Evolutionary conservation across 2,329 filamentous ascomycete genomes (phyloP).

Genomic region (Teratosphaeria viscida): DNA sequence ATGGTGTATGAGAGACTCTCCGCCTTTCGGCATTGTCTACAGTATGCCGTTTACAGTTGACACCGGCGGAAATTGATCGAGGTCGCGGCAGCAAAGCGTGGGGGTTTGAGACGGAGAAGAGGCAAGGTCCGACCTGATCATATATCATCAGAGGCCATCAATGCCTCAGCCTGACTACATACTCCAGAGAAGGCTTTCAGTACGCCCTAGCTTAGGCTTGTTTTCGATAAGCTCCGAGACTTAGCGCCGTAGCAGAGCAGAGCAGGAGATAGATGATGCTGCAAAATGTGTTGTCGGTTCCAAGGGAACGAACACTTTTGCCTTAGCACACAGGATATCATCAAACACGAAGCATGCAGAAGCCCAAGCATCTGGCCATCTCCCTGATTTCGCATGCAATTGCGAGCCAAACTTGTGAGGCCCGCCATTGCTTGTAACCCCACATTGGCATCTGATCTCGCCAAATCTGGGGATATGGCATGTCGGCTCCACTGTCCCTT

Average conservation of each 20-base stretch:
- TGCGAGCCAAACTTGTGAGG: neutral
- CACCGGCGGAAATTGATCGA: neutral
- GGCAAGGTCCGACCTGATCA: neutral
- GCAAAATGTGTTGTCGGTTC: slow-evolving; percentile 2
- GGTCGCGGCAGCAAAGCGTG: neutral
- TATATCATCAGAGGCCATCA: neutral
- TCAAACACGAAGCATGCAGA: slow-evolving; percentile 4
- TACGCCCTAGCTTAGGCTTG: slow-evolving; percentile 5
- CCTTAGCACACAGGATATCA: slow-evolving; percentile 5
- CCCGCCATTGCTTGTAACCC: neutral
- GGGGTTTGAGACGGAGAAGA: neutral
- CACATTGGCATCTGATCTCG: neutral
- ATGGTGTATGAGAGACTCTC: neutral
- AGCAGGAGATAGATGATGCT: slow-evolving; percentile 8
- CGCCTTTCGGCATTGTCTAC: neutral
- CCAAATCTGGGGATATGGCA: neutral
- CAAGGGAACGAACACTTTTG: slow-evolving; percentile 2
- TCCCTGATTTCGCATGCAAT: neutral
- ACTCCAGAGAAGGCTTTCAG: neutral
- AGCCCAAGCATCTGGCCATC: neutral
- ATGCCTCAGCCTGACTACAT: slow-evolving; percentile 1
- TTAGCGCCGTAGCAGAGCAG: slow-evolving; percentile 11
- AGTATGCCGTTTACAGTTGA: neutral
- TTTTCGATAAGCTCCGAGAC: slow-evolving; percentile 9
- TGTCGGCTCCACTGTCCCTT: neutral